phyloP scores from a whole-genome alignment of 2,329 filamentous ascomycete species.

The Paraphoma chrysanthemicola region DNA sequence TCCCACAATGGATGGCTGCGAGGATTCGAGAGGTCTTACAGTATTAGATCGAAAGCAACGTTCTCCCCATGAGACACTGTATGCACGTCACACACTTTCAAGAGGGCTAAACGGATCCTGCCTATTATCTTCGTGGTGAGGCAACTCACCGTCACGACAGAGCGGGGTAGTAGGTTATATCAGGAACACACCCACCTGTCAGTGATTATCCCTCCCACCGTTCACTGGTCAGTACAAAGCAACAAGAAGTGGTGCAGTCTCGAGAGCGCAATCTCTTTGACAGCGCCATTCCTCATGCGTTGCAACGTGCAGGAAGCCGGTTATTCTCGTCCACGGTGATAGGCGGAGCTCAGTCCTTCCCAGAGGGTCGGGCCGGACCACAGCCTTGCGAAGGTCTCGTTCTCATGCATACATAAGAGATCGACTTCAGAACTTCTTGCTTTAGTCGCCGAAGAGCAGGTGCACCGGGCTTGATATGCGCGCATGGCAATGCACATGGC shows the following conservation, averaged over 20 bases:
- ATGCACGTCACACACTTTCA: no score
- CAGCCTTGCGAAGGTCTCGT: background rate
- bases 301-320: background rate
- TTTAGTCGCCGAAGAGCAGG: background rate
- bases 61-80: no score
- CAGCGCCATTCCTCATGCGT: background rate
- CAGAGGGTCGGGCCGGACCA: background rate
- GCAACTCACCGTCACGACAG: no score
- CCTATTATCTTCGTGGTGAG: no score
- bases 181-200: no score
- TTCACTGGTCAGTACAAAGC: background rate
- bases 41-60: background rate
- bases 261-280: background rate
- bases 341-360: background rate
- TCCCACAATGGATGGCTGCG: slow-evolving; percentile 32
- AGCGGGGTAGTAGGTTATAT: no score
- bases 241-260: background rate
- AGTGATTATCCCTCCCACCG: no score
- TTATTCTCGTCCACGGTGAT: background rate
- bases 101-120: no score
- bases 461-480: background rate
- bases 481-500: background rate
- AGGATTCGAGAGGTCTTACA: slow-evolving; percentile 17
- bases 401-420: background rate
- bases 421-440: background rate